Conservation (phyloP, 106 monocot species). For the Dioscorea dumetorum region DNA sequence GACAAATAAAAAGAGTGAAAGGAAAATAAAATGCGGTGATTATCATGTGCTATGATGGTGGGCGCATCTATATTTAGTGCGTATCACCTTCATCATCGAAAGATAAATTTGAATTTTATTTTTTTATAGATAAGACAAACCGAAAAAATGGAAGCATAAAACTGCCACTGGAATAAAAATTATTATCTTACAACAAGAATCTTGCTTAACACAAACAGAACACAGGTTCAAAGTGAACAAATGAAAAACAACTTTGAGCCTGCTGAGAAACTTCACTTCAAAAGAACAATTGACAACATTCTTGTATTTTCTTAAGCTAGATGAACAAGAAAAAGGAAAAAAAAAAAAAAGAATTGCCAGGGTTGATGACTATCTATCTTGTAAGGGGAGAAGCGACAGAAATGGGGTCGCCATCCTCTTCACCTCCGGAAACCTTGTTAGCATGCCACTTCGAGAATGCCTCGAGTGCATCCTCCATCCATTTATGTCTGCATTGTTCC, state of each 20-base stretch:
- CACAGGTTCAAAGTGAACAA: background rate
- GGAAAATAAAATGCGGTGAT: too few relatives aligned
- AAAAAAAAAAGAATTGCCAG: background rate
- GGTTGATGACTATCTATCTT: background rate
- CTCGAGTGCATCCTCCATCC: conserved; percentile 31
- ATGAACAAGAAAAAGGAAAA: too few relatives aligned
- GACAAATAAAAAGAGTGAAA: too few relatives aligned
- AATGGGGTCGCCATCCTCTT: background rate
- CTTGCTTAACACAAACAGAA: too few relatives aligned
- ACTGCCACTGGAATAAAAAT: too few relatives aligned
- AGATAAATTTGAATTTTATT: too few relatives aligned
- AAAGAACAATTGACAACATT: background rate
- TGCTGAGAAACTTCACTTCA: background rate
- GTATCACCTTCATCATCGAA: too few relatives aligned
- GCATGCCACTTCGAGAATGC: conserved; percentile 33
- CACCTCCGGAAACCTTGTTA: background rate
- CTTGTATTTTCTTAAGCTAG: background rate
- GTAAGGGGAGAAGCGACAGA: background rate
- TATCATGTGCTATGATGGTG: too few relatives aligned
- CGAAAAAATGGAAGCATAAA: too few relatives aligned
- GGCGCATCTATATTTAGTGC: too few relatives aligned
- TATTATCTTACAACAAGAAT: too few relatives aligned
- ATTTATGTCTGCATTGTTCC: conserved; percentile 22
- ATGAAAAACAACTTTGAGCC: background rate
- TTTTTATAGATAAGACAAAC: too few relatives aligned